A percentile compares a stretch with the other conserved stretches of the same genome.
Evolutionary conservation across 176 grass and related monocot genomes (phyloP).

Genomic region (Puccinellia tenuiflora): DNA sequence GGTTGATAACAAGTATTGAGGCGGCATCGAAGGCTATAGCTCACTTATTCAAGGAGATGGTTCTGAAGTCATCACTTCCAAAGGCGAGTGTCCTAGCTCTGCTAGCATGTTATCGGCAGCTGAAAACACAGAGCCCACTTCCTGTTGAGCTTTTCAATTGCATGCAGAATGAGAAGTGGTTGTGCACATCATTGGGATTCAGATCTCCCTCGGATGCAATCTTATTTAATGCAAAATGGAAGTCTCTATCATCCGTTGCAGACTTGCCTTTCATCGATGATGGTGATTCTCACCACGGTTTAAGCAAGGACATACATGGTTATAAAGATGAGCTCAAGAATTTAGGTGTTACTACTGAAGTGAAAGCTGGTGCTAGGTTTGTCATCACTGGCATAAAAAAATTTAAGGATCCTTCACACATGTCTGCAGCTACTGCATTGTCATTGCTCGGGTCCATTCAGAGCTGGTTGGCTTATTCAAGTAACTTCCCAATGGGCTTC

Average conservation of each 20-base stretch:
- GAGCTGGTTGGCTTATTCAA: background rate
- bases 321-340: slow-evolving; percentile 52
- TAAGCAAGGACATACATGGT: slow-evolving; percentile 32
- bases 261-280: slow-evolving; percentile 54
- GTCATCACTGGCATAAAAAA: slow-evolving; percentile 28
- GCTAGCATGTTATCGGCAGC: slow-evolving; percentile 33
- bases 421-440: slow-evolving; percentile 25
- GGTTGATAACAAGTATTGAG: slow-evolving; percentile 28
- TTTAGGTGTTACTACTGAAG: slow-evolving; percentile 29
- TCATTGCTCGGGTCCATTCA: slow-evolving; percentile 44
- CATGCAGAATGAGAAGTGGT: slow-evolving; percentile 45
- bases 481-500: slow-evolving; percentile 25
- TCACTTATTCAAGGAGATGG: slow-evolving; percentile 18
- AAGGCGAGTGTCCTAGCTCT: slow-evolving; percentile 35
- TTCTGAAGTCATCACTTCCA: background rate
- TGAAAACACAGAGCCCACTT: background rate
- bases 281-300: slow-evolving; percentile 5
- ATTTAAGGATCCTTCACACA: slow-evolving; percentile 32
- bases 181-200: slow-evolving; percentile 50
- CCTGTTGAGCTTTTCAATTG: slow-evolving; percentile 21
- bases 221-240: slow-evolving; percentile 35
- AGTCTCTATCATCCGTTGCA: slow-evolving; percentile 31
- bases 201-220: slow-evolving; percentile 38
- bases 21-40: slow-evolving; percentile 37
- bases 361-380: slow-evolving; percentile 20